Evolutionary conservation across 2,329 filamentous ascomycete genomes (phyloP), one percentile per base, ranked within the genome.

Genomic region (Sarocladium strictum): DNA sequence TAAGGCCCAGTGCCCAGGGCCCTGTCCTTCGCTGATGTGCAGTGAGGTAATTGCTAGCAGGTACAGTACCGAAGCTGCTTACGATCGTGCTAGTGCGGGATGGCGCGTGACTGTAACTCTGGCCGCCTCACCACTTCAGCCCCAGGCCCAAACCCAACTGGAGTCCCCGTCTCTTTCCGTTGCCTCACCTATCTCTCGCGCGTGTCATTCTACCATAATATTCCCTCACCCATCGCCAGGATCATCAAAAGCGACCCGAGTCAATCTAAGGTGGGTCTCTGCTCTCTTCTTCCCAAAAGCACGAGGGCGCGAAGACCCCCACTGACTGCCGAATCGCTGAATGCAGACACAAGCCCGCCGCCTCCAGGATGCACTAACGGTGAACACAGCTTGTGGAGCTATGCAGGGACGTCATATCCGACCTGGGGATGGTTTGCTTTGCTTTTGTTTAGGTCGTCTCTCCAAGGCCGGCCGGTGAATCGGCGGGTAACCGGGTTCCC

Each of bases 321-420:
- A 23, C 43, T 24, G 23, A 47, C 43, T 47, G 24, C 19, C 43
- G 43, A 27, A 47, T 47, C 43, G 43, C 43, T 47, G 43, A 47
- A 47, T 47, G 43, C 43, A 47, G 43, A 27, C 21, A 47, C 43
- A 27, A n/a, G 24, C 43, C 43, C 43, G 43, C 24, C 24, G 4
- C 23, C 23, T 17, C 38, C 38, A 43, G 19, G n/a, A 43, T 19
- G 6, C 11, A 47, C 24, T 21, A 43, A 43, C 40, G 40, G 40
- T 43, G 40, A 43, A 43, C 21, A 23, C 40, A 43, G 21, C 43
- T 32, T 21, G 43, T 47, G 43, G 43, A 29, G 43, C 23, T n/a
- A 47, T 29, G 43, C 43, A 47, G 43, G 43, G 23, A 47, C 43
- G 43, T 47, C 43, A 47, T 47, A 27, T n/a, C 43, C 21, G 43